phyloP scores from a whole-genome alignment of 2,329 filamentous ascomycete species.

The Cytospora paraplurivora region DNA sequence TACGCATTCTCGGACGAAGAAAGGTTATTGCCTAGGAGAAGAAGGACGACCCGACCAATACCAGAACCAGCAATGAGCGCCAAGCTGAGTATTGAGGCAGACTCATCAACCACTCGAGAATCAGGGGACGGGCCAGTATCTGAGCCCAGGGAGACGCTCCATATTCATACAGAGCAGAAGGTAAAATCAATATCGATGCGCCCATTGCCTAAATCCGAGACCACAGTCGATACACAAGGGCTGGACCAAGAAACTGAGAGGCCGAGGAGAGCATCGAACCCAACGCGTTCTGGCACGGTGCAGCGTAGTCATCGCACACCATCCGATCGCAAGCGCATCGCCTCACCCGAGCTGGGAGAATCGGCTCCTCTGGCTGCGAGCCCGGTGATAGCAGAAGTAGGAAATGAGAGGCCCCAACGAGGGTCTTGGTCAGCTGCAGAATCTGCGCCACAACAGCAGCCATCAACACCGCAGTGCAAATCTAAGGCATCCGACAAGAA shows the following conservation, averaged over 20 bases:
- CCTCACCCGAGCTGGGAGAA: not conserved
- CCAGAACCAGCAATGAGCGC: conserved; percentile 1
- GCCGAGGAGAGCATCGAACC: not conserved
- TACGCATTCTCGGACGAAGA: conserved; percentile 44
- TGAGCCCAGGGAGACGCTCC: not conserved
- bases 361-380: not conserved
- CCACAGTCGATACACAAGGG: not conserved
- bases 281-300: not conserved
- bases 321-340: not conserved
- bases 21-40: conserved; percentile 31
- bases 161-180: not conserved
- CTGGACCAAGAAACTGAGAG: not conserved
- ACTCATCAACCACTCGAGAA: not conserved
- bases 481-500: conserved; percentile 16
- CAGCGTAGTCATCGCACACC: not conserved
- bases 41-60: not conserved
- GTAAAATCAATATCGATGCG: not conserved
- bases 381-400: not conserved
- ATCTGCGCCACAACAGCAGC: not conserved
- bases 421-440: not conserved
- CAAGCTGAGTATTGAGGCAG: conserved; percentile 6
- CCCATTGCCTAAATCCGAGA: not conserved
- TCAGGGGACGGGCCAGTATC: not conserved
- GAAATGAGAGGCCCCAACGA: not conserved
- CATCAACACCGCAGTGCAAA: conserved; percentile 17